phyloP scores from a whole-genome alignment of 495 filamentous ascomycete genomes.

The Aspergillus avenaceus region DNA sequence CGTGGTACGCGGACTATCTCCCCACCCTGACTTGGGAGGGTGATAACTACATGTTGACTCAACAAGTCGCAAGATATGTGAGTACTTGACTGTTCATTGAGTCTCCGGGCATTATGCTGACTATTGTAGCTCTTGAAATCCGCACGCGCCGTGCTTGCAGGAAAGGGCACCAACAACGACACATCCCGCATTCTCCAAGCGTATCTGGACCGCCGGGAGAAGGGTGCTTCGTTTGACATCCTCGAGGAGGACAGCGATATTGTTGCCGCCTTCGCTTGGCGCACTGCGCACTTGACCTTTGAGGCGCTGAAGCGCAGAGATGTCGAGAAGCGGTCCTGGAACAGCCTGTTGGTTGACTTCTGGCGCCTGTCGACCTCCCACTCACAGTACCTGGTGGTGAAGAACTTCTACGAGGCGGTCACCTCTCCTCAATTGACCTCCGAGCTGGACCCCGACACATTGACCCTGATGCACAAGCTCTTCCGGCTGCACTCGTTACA shows the following conservation, averaged over 20 bases:
- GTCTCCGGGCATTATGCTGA: slow-evolving; percentile 1
- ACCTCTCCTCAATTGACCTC: slow-evolving; percentile 38
- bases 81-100: slow-evolving; percentile 9
- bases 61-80: slow-evolving; percentile 71
- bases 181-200: slow-evolving; percentile 53
- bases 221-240: slow-evolving; percentile 65
- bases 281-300: slow-evolving; percentile 64
- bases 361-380: slow-evolving; percentile 66
- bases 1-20: slow-evolving; percentile 65
- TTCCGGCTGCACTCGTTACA: slow-evolving; percentile 63
- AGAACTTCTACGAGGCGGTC: slow-evolving; percentile 68
- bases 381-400: slow-evolving; percentile 65
- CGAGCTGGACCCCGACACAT: slow-evolving; percentile 50
- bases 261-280: slow-evolving; percentile 67
- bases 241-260: slow-evolving; percentile 59
- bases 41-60: slow-evolving; percentile 76
- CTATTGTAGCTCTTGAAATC: slow-evolving; percentile 51
- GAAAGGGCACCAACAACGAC: slow-evolving; percentile 52
- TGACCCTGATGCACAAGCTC: slow-evolving; percentile 52
- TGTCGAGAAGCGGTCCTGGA: slow-evolving; percentile 65
- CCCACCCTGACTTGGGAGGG: slow-evolving; percentile 63
- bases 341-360: slow-evolving; percentile 68
- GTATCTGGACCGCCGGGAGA: slow-evolving; percentile 58
- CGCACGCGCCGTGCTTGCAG: slow-evolving; percentile 57
- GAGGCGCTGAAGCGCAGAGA: slow-evolving; percentile 68